A percentile compares a stretch with the other conserved stretches of the same genome.
Conservation (phyloP, 805 yeast species). For the Cyberlindnera bimundalis region DNA sequence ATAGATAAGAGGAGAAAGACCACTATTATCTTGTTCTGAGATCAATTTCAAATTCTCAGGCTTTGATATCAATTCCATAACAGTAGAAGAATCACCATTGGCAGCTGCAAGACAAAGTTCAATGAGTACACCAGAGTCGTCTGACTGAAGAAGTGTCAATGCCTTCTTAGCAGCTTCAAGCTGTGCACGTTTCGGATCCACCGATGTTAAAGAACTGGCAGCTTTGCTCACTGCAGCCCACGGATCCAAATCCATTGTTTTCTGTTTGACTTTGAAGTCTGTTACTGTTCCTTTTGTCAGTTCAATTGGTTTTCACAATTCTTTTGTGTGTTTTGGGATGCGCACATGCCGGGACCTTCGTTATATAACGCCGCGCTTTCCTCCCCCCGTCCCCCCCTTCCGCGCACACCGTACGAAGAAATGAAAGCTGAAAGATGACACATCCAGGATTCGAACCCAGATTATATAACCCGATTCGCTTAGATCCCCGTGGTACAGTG, state of each 20-base stretch:
- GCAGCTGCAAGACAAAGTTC: slow-evolving; percentile 37
- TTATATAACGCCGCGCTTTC: too few relatives aligned
- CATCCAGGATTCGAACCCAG: too few relatives aligned
- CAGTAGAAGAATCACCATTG: slow-evolving; percentile 31
- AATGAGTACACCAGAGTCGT: slow-evolving; percentile 21
- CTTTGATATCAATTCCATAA: slow-evolving; percentile 23
- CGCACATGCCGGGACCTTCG: neutral
- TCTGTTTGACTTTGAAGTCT: too few relatives aligned
- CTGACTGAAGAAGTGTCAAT: slow-evolving; percentile 10
- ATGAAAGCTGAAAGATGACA: too few relatives aligned
- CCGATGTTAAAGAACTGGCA: neutral
- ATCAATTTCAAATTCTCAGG: slow-evolving; percentile 27
- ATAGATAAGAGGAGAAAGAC: slow-evolving; percentile 46
- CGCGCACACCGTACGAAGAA: too few relatives aligned
- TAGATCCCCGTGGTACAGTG: too few relatives aligned
- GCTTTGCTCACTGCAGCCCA: slow-evolving; percentile 11
- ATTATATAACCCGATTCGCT: too few relatives aligned
- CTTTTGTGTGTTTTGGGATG: neutral
- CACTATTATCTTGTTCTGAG: slow-evolving; percentile 35
- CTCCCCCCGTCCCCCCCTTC: too few relatives aligned
- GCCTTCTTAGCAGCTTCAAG: slow-evolving; percentile 22
- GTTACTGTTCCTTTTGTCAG: too few relatives aligned
- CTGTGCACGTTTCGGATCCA: slow-evolving; percentile 14
- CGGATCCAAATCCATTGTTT: slow-evolving; percentile 15
- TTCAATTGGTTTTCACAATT: neutral